Percentiles rank a stretch among this genome's conserved stretches.
phyloP scores from a whole-genome alignment of 768 basidiomycete species.

The Suillus variegatus region DNA sequence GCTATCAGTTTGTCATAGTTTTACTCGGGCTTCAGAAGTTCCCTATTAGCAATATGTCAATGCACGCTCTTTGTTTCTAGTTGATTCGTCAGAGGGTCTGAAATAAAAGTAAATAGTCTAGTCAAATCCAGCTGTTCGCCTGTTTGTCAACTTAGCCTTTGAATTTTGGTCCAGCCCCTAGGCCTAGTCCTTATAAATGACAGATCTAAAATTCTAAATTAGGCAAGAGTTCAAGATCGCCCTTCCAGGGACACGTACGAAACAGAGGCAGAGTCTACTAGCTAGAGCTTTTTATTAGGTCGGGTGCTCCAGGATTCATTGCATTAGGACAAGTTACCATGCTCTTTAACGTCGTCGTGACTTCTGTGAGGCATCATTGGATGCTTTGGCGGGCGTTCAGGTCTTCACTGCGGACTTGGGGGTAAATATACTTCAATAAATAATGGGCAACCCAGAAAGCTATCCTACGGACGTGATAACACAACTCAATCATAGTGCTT shows the following conservation, averaged over 20 bases:
- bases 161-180: background rate
- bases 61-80: constrained; percentile 1
- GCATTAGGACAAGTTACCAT: background rate
- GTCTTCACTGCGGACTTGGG: background rate
- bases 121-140: background rate
- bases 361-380: background rate
- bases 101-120: background rate
- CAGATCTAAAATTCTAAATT: background rate
- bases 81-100: background rate
- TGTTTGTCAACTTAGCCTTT: background rate
- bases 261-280: background rate
- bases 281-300: background rate
- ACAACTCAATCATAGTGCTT: constrained; percentile 22
- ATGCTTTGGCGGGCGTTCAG: background rate
- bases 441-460: background rate
- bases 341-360: background rate
- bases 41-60: background rate
- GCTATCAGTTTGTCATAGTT: constrained; percentile 5
- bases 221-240: background rate
- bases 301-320: background rate
- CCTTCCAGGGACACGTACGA: background rate
- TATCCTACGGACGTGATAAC: background rate
- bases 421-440: background rate
- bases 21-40: background rate
- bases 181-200: background rate